Evolutionary conservation across 352 stramenopile species (phyloP).

Genomic region (Globisporangium lucens): DNA sequence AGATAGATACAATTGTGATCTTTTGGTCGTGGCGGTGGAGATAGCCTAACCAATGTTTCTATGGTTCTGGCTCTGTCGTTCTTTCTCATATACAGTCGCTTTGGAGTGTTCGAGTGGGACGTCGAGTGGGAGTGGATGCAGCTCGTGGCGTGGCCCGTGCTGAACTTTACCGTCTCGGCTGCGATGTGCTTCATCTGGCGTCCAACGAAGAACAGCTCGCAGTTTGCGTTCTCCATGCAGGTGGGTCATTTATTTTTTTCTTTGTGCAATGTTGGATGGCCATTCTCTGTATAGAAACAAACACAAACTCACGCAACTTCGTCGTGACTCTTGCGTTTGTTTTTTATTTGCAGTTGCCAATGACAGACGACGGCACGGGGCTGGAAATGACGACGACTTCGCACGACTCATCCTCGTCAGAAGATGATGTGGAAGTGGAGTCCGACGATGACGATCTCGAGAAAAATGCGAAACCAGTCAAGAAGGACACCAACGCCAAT

Average conservation of each 20-base stretch:
- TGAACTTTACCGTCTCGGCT: conserved; percentile 89
- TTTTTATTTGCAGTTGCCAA: conserved; percentile 47
- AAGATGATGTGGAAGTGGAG: conserved; percentile 64
- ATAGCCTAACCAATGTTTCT: not conserved
- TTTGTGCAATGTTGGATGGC: not conserved
- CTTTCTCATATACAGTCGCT: conserved; percentile 29
- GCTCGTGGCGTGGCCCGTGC: conserved; percentile 87
- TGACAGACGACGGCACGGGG: conserved; percentile 58
- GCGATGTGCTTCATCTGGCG: conserved; percentile 91
- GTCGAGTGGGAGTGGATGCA: conserved; percentile 91
- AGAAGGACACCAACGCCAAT: conserved; percentile 34
- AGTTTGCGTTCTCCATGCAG: conserved; percentile 86
- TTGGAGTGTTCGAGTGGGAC: conserved; percentile 88
- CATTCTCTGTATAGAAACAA: not conserved
- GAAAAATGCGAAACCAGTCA: conserved; percentile 29
- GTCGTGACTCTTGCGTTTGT: not conserved
- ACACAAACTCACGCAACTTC: not conserved
- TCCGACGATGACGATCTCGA: conserved; percentile 64
- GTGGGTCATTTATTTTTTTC: conserved; percentile 21
- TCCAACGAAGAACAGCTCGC: conserved; percentile 79
- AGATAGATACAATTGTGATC: not conserved
- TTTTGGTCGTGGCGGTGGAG: not conserved
- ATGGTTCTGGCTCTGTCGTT: not conserved
- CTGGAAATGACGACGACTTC: conserved; percentile 63
- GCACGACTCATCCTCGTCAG: conserved; percentile 41